Evolutionary conservation across 139 green algal species (phyloP).

Genomic region (Chlamydomonas applanata): DNA sequence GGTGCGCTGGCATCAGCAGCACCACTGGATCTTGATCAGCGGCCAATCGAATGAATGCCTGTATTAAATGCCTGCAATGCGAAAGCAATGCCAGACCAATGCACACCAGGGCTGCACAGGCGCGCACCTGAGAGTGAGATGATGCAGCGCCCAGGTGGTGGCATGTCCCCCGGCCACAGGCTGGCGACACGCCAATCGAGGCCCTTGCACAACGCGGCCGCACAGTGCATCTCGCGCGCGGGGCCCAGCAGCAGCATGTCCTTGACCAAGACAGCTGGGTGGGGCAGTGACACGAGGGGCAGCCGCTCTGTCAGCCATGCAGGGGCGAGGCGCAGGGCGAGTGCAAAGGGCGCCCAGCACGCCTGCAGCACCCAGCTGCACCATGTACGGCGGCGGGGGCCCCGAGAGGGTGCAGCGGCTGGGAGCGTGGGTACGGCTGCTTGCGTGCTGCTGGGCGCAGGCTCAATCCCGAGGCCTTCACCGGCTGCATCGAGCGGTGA

Average conservation of each 20-base stretch:
- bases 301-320: no score
- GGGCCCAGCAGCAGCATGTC: conserved; percentile 29
- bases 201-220: conserved; percentile 23
- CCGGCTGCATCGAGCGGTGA: background rate
- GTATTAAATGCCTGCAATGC: no score
- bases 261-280: background rate
- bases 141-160: conserved; percentile 1
- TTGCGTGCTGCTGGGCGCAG: no score
- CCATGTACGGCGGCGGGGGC: background rate
- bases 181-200: conserved; percentile 24
- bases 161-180: conserved; percentile 13
- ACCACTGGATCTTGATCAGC: no score
- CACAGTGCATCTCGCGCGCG: conserved; percentile 31
- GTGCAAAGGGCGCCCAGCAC: background rate
- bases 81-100: background rate
- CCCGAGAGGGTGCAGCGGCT: no score
- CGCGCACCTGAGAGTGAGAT: conserved; percentile 18
- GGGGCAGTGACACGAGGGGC: no score
- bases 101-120: background rate
- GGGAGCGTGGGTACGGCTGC: no score
- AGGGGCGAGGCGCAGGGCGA: background rate
- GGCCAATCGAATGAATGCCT: no score
- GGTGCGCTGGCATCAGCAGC: no score
- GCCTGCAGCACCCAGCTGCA: background rate
- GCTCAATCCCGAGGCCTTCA: background rate